Percentiles rank a stretch among this genome's conserved stretches.
Evolutionary conservation across 805 yeast species (phyloP).

Genomic region (Kregervanrija fluxuum): DNA sequence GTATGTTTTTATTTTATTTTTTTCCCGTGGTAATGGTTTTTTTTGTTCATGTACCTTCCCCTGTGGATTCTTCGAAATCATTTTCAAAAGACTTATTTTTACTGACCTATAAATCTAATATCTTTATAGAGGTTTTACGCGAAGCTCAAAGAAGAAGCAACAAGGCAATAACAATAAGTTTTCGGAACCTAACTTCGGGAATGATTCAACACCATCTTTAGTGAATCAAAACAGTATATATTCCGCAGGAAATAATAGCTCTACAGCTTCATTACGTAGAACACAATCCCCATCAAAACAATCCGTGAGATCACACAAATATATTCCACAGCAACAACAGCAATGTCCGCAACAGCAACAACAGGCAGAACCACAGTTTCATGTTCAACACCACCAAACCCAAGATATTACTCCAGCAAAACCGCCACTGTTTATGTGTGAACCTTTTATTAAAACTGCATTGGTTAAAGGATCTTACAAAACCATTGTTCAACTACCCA

Average conservation of each 20-base stretch:
- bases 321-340: constrained; percentile 25
- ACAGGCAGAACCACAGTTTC: constrained; percentile 13
- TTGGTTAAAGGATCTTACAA: constrained; percentile 94
- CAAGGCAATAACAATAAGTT: constrained; percentile 16
- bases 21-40: neutral
- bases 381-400: constrained; percentile 5
- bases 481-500: constrained; percentile 91
- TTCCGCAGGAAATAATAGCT: constrained; percentile 36
- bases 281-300: constrained; percentile 40
- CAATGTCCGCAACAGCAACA: constrained; percentile 14
- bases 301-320: constrained; percentile 28
- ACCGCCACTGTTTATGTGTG: constrained; percentile 71
- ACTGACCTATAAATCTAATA: neutral
- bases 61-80: no score
- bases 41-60: no score
- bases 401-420: constrained; percentile 16
- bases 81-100: no score
- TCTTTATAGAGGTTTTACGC: constrained; percentile 47
- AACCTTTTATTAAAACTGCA: constrained; percentile 90
- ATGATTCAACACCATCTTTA: constrained; percentile 14
- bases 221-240: constrained; percentile 19
- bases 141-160: constrained; percentile 31
- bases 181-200: constrained; percentile 10
- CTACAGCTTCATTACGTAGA: constrained; percentile 40
- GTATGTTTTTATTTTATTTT: constrained; percentile 16